Percentiles rank a stretch among this genome's conserved stretches.
These are phyloP conservation scores for Xylaria nigripes DNA, from an alignment of 495 filamentous ascomycete species.

Conservation along the genomic window DNA sequence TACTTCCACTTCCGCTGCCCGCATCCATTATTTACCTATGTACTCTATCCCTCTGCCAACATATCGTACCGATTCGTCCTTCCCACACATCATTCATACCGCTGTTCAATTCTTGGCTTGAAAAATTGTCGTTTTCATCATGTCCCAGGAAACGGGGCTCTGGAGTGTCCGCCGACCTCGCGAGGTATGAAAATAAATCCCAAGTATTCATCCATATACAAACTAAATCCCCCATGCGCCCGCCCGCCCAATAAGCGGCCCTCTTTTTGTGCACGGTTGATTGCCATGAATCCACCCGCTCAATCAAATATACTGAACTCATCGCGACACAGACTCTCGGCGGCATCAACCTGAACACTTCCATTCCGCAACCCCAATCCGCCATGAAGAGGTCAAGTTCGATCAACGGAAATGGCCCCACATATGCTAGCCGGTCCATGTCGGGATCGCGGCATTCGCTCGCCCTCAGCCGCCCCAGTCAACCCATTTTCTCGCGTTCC, in stretches of 20 bases:
- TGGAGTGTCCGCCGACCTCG: constrained; percentile 67
- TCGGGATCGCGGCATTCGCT: constrained; percentile 83
- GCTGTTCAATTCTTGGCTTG: neutral
- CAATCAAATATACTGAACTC: constrained; percentile 12
- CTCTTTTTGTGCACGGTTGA: constrained; percentile 1
- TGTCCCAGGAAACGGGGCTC: constrained; percentile 69
- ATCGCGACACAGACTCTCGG: constrained; percentile 58
- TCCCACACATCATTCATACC: neutral
- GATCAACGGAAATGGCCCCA: constrained; percentile 48
- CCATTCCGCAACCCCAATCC: constrained; percentile 87
- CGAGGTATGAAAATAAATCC: constrained; percentile 46
- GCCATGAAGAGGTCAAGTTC: constrained; percentile 89
- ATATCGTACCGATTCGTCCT: neutral
- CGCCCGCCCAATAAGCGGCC: constrained; percentile 9
- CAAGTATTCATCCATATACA: neutral
- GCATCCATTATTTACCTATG: neutral
- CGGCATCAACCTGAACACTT: constrained; percentile 64
- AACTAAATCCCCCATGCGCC: constrained; percentile 10
- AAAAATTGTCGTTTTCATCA: constrained; percentile 27
- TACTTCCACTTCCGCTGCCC: neutral
- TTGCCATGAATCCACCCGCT: constrained; percentile 14
- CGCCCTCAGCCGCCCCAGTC: constrained; percentile 66
- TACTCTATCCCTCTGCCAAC: neutral
- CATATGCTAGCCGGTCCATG: constrained; percentile 55
- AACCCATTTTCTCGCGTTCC: constrained; percentile 75